These are phyloP conservation scores for Logfia minima DNA, from an alignment of 129 eudicot genomes.

Conservation along the genomic window DNA sequence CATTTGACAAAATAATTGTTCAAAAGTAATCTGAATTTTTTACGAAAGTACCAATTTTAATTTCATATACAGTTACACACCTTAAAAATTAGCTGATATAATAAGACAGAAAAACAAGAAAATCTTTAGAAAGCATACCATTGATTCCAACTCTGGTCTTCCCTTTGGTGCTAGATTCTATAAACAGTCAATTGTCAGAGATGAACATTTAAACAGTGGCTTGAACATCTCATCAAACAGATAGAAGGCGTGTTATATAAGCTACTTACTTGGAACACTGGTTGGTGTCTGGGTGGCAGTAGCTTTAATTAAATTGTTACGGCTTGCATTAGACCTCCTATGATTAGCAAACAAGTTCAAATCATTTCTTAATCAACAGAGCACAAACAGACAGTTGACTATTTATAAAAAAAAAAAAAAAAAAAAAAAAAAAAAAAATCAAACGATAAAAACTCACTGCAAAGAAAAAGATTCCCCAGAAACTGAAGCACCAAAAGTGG, in stretches of 20 bases:
- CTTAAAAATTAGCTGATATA: neutral
- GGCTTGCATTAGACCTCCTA: slow-evolving; percentile 46
- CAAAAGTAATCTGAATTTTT: neutral
- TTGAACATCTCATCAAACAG: neutral
- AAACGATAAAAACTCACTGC: slow-evolving; percentile 49
- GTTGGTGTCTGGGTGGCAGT: slow-evolving; percentile 82
- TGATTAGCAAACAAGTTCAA: neutral
- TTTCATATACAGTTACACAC: neutral
- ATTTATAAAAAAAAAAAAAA: neutral
- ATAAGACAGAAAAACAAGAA: slow-evolving; percentile 1
- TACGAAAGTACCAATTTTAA: neutral
- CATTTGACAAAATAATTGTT: neutral
- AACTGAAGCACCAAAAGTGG: slow-evolving; percentile 46
- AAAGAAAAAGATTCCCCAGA: slow-evolving; percentile 40
- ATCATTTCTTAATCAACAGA: neutral
- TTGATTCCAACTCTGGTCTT: slow-evolving; percentile 92
- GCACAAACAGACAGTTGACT: neutral
- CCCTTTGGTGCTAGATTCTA: slow-evolving; percentile 56
- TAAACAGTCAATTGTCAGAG: neutral
- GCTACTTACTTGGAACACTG: slow-evolving; percentile 54
- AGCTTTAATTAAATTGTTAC: slow-evolving; percentile 63
- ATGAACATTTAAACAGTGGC: neutral
- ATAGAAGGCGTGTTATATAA: neutral
- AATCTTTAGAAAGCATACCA: slow-evolving; percentile 49
- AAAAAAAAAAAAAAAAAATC: no score